Base-by-base conservation (phyloP, 2,329 filamentous ascomycete species). In the Fonsecaea nubica region DNA sequence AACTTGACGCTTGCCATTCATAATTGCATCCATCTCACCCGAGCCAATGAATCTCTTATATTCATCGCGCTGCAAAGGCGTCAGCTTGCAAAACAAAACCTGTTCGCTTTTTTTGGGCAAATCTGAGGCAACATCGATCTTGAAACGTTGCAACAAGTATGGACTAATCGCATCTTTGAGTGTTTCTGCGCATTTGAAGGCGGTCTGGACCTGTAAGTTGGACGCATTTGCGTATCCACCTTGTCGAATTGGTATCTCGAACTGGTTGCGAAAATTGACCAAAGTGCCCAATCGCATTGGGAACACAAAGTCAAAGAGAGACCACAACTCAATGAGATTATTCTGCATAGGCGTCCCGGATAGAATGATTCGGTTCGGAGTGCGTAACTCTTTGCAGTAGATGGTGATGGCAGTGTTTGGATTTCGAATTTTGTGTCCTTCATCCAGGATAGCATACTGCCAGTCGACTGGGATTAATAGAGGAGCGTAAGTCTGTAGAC, bases 311-410 rank as follows among this genome's bases (percentile, higher is more conserved):
- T 99, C 96, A 75, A 99, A 98, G 0, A 99, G 81, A 0, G 94
- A 98, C 94, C 95, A 99, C 0, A 99, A 82, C 76, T 99, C 96
- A 0, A 91, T 90, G 32, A 99, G 80, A 69, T 97, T 98, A 77
- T 99, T 99, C 77, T 99, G 96, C 84, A 99, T 96, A 0, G 96
- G 96, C 0, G 95, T 99, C 4, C 95, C 95, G 0, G 96, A 98
- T 1, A 99, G 83, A 66, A 99, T 98, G 69, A 98, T 85, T 25
- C 96, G 88, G 73, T 98, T 95, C 0, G 91, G 87, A 0, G 95
- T 99, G 38, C 91, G 89, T 10, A 99, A 81, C 77, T 97, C 92
- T 76, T 99, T 99, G 84, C 93, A 97, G 71, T 93, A 92, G 60
- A 98, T 92, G 0, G 96, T 97, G 70, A 99, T 95, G 6, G 92